phyloP scores from a whole-genome alignment of 768 basidiomycete genomes.

The Russula brevipes region DNA sequence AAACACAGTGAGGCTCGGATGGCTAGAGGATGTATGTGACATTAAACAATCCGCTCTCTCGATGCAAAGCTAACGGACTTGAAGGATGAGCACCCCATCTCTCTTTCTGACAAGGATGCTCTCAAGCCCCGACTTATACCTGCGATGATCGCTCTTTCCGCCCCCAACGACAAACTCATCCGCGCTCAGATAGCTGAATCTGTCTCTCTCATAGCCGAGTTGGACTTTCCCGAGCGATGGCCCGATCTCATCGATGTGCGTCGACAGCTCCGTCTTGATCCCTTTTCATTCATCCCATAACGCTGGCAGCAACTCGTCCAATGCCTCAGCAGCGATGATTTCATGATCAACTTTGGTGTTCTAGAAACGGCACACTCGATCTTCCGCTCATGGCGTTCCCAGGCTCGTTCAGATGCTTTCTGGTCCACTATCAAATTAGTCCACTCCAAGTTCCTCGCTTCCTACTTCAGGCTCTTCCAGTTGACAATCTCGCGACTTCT shows the following conservation, averaged over 20 bases:
- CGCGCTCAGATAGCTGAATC: conserved; percentile 90
- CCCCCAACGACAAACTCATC: conserved; percentile 62
- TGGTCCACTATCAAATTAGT: conserved; percentile 92
- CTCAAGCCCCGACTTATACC: conserved; percentile 78
- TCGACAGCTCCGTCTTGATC: conserved; percentile 18
- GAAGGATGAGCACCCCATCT: conserved; percentile 68
- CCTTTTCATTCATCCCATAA: not conserved
- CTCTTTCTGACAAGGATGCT: conserved; percentile 62
- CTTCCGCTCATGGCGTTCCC: conserved; percentile 88
- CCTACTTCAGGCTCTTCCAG: conserved; percentile 81
- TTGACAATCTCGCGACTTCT: conserved; percentile 55
- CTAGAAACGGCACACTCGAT: conserved; percentile 95
- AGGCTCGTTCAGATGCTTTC: conserved; percentile 80
- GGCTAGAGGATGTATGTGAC: conserved; percentile 67
- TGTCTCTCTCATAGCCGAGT: conserved; percentile 83
- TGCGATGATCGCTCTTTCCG: conserved; percentile 84
- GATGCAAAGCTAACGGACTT: not conserved
- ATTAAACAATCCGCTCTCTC: not conserved
- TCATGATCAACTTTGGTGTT: conserved; percentile 82
- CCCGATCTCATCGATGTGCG: conserved; percentile 84
- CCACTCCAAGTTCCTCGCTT: conserved; percentile 71
- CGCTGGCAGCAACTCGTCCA: conserved; percentile 66
- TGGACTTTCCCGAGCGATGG: conserved; percentile 91
- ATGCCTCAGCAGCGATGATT: conserved; percentile 76
- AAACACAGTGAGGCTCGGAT: conserved; percentile 80